phyloP scores from a whole-genome alignment of 805 yeast genomes.

The Wickerhamiella galacta region DNA sequence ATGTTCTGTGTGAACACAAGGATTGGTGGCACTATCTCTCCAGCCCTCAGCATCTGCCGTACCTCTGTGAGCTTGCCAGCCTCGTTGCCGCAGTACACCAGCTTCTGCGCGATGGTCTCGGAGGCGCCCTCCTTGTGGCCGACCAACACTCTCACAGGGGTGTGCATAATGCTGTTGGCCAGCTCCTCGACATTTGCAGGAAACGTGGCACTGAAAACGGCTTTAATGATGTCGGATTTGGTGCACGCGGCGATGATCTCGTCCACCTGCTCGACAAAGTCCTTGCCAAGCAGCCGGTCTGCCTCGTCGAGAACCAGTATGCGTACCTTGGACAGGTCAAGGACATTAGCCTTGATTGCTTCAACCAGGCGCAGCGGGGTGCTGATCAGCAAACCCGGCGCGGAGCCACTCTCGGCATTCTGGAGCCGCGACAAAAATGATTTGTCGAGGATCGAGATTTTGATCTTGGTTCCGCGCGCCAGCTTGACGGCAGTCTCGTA shows the following conservation, averaged over 20 bases:
- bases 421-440: constrained; percentile 48
- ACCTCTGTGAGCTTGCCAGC: constrained; percentile 89
- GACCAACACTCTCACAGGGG: constrained; percentile 71
- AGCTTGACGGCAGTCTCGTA: constrained; percentile 48
- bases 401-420: constrained; percentile 37
- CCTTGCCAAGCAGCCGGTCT: constrained; percentile 76
- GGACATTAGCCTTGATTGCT: constrained; percentile 41
- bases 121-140: constrained; percentile 94
- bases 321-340: constrained; percentile 50
- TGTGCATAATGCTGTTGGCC: constrained; percentile 69
- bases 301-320: constrained; percentile 87
- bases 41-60: constrained; percentile 56
- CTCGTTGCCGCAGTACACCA: constrained; percentile 81
- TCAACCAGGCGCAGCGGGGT: constrained; percentile 86
- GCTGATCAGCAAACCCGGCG: constrained; percentile 65
- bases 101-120: constrained; percentile 59
- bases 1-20: constrained; percentile 84
- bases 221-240: constrained; percentile 34
- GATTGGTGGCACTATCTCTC: constrained; percentile 84
- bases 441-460: constrained; percentile 51
- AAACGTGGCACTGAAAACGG: constrained; percentile 88
- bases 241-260: constrained; percentile 48
- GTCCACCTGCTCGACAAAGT: constrained; percentile 84
- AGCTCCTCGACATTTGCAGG: constrained; percentile 85
- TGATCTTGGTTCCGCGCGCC: constrained; percentile 36